A percentile compares a stretch with the other conserved stretches of the same genome.
phyloP scores from a whole-genome alignment of 148 eudicot genomes.

The Bassia scoparia region DNA sequence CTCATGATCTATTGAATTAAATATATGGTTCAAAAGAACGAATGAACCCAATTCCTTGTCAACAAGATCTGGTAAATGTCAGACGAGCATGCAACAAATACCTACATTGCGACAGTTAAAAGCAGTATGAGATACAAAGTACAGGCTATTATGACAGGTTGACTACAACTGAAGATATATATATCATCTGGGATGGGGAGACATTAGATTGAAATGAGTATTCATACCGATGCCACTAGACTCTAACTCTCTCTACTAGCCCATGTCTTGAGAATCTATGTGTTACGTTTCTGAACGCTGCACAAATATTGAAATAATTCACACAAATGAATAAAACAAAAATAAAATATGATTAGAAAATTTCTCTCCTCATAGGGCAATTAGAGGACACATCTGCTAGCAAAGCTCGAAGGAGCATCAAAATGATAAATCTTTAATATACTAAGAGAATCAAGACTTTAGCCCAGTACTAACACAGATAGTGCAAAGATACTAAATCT shows the following conservation, averaged over 20 bases:
- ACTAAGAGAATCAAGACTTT: too few relatives aligned
- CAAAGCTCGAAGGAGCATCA: not conserved
- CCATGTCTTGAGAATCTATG: constrained; percentile 82
- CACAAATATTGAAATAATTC: constrained; percentile 5
- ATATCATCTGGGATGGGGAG: not conserved
- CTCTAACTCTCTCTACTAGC: too few relatives aligned
- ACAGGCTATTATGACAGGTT: not conserved
- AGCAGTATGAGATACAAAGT: constrained; percentile 10
- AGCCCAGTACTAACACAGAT: not conserved
- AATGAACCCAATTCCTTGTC: constrained; percentile 61
- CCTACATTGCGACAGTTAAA: constrained; percentile 34
- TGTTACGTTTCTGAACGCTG: constrained; percentile 97
- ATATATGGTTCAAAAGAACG: not conserved
- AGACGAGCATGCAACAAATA: constrained; percentile 87
- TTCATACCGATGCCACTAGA: too few relatives aligned
- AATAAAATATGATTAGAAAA: not conserved
- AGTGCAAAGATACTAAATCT: constrained; percentile 8
- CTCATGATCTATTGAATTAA: not conserved
- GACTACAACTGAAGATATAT: not conserved
- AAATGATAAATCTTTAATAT: too few relatives aligned
- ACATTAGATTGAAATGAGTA: constrained; percentile 5
- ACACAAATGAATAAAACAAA: not conserved
- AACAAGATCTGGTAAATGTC: constrained; percentile 94
- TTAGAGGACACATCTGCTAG: not conserved
- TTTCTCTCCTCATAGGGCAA: not conserved